Conservation (phyloP, 768 basidiomycete genomes). For the Trametes cingulata region DNA sequence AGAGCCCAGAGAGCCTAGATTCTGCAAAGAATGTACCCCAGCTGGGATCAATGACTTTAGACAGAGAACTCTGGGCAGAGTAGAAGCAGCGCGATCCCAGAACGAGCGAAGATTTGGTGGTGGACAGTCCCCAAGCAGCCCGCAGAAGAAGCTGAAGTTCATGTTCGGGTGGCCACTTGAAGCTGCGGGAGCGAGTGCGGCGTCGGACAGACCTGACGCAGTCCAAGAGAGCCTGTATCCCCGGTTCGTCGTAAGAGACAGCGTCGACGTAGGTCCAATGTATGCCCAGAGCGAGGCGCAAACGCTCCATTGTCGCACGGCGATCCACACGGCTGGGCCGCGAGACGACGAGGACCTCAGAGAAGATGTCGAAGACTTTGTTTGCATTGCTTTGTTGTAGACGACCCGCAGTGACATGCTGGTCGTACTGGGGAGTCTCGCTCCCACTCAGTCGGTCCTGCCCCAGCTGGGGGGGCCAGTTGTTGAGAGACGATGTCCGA, state of each 20-base stretch:
- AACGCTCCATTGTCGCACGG: conserved; percentile 54
- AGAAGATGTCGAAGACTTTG: conserved; percentile 39
- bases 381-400: not conserved
- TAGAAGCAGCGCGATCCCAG: too few species aligned
- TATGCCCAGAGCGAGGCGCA: conserved; percentile 48
- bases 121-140: not conserved
- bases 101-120: not conserved
- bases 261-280: conserved; percentile 59
- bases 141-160: not conserved
- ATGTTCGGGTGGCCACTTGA: conserved; percentile 27
- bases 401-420: too few species aligned
- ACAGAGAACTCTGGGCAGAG: not conserved
- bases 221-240: conserved; percentile 44
- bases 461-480: not conserved
- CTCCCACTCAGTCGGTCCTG: not conserved
- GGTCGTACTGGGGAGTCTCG: not conserved
- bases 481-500: not conserved
- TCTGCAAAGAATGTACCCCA: not conserved
- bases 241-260: conserved; percentile 38
- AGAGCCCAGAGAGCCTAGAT: not conserved
- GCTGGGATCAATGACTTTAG: not conserved
- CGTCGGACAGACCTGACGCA: conserved; percentile 38
- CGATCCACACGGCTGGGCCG: conserved; percentile 58
- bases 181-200: not conserved
- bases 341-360: conserved; percentile 57